These are phyloP conservation scores for Danielozyma ontarioensis DNA, from an alignment of 805 yeast species.

Conservation along the genomic window DNA sequence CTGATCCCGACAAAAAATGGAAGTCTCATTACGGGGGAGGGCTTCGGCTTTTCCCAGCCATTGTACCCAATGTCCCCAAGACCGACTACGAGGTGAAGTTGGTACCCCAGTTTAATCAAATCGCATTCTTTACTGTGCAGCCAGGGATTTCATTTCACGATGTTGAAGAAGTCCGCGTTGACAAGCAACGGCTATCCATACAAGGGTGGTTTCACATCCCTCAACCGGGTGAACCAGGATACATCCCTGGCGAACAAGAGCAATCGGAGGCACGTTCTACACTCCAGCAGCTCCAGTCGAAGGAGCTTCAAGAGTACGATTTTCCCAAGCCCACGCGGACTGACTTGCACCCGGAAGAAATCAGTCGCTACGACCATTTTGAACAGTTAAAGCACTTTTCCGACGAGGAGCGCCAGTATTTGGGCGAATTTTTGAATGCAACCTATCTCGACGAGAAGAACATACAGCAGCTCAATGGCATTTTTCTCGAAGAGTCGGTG, in stretches of 20 bases:
- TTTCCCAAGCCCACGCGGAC: slow-evolving; percentile 63
- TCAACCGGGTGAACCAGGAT: slow-evolving; percentile 87
- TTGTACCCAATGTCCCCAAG: slow-evolving; percentile 84
- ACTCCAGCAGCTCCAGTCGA: slow-evolving; percentile 71
- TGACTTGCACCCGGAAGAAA: slow-evolving; percentile 36
- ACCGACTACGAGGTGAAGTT: slow-evolving; percentile 66
- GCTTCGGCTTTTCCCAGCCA: slow-evolving; percentile 76
- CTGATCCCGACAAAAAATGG: slow-evolving; percentile 90
- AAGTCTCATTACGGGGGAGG: slow-evolving; percentile 93
- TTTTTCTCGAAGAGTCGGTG: slow-evolving; percentile 64
- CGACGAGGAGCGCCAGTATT: slow-evolving; percentile 42
- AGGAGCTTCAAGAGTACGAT: slow-evolving; percentile 72
- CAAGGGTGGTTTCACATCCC: slow-evolving; percentile 99
- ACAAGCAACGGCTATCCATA: slow-evolving; percentile 83
- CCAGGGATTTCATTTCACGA: slow-evolving; percentile 98
- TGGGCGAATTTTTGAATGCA: slow-evolving; percentile 53
- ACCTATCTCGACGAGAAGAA: slow-evolving; percentile 35
- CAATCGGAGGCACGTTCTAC: slow-evolving; percentile 70
- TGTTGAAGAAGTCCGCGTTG: slow-evolving; percentile 93
- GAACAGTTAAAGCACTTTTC: slow-evolving; percentile 13
- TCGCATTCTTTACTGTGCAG: slow-evolving; percentile 91
- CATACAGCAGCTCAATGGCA: slow-evolving; percentile 34
- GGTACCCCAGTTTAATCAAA: slow-evolving; percentile 92
- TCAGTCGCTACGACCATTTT: slow-evolving; percentile 21
- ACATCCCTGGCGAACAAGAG: slow-evolving; percentile 75